These are phyloP conservation scores for Steccherinum ochraceum DNA, from an alignment of 768 basidiomycete genomes.

Conservation along the genomic window DNA sequence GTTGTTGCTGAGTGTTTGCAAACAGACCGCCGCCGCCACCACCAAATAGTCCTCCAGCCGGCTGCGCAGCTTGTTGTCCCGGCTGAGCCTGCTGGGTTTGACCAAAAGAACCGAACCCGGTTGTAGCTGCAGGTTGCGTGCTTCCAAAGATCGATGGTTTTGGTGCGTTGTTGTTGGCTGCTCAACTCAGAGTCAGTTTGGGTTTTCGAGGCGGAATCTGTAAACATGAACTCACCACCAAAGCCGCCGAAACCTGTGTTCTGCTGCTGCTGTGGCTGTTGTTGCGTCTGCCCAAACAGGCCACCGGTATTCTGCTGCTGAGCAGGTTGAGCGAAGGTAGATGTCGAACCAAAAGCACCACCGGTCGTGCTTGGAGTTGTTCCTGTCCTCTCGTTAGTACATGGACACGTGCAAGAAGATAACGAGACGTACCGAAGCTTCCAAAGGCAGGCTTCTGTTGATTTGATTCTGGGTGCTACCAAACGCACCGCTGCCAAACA, in stretches of 20 bases:
- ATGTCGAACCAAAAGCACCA: constrained; percentile 30
- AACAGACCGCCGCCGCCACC: constrained; percentile 26
- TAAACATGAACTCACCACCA: constrained; percentile 16
- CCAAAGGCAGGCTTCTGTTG: constrained; percentile 20
- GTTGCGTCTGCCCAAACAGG: constrained; percentile 31
- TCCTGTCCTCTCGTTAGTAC: constrained; percentile 5
- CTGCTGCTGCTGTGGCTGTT: constrained; percentile 20
- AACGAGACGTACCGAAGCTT: constrained; percentile 21
- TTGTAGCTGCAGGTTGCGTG: constrained; percentile 23
- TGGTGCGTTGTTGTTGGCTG: constrained; percentile 22
- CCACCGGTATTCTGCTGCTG: constrained; percentile 24
- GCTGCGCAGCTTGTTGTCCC: constrained; percentile 25
- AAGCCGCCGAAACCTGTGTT: constrained; percentile 27
- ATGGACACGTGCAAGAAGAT: background rate
- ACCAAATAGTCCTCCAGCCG: constrained; percentile 16
- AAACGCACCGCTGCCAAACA: constrained; percentile 25
- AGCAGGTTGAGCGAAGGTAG: constrained; percentile 18
- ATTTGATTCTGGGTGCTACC: constrained; percentile 19
- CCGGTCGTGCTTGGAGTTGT: constrained; percentile 7
- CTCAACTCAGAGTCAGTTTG: constrained; percentile 4
- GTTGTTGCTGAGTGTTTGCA: constrained; percentile 22
- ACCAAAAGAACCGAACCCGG: constrained; percentile 23
- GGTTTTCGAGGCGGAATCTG: background rate
- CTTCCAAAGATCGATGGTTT: constrained; percentile 49
- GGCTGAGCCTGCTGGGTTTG: constrained; percentile 31